Base-by-base conservation (phyloP, 2,329 filamentous ascomycete species). In the Trichoderma guizhouense region DNA sequence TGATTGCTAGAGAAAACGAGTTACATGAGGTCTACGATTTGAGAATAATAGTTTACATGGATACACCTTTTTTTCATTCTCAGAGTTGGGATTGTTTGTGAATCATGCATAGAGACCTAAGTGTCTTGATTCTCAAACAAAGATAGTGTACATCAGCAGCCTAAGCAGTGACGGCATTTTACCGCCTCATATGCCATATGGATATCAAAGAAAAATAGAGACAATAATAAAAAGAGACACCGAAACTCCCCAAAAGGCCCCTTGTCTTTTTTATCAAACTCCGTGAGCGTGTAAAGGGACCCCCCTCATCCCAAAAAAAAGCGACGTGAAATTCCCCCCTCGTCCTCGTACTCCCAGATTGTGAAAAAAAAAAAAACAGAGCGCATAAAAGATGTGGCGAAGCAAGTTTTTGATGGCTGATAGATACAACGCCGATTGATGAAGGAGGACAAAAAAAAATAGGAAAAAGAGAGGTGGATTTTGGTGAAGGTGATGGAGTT, bases 171-270 rank as follows among this genome's bases (percentile, higher is more conserved):
- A 32, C 24, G 28, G 36, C 55, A 69, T 26, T 18, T 43, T 12
- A 18, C 28, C 26, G 26, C 55, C 28, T 24, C 26, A 34, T 60
- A 26, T 36, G n/a, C n/a, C 55, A 21, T 60, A 18, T 47, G 55
- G 36, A 61, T 61, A 69, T 61, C 57, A 69, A 53, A 24, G 18
- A 43, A 36, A 69, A 21, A 28, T 21, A 15, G 39, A 32, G 15
- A 21, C 6, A 3, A 21, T 32, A 15, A 43, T 30, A n/a, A 24
- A 64, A 30, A 28, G 14, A 34, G 63, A 64, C 47, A 43, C 66
- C 65, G 15, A 32, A 70, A 71, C 69, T 71, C 69, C 69, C 32
- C 47, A 47, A 53, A 34, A 34, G n/a, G 12, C 69, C 51, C 51
- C 53, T 36, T 65, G n/a, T 58, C 34, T 47, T 47, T 43, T 43